Evolutionary conservation across 2,329 filamentous ascomycete genomes (phyloP), one percentile per base, ranked within the genome.

Genomic region (Alternaria arborescens): DNA sequence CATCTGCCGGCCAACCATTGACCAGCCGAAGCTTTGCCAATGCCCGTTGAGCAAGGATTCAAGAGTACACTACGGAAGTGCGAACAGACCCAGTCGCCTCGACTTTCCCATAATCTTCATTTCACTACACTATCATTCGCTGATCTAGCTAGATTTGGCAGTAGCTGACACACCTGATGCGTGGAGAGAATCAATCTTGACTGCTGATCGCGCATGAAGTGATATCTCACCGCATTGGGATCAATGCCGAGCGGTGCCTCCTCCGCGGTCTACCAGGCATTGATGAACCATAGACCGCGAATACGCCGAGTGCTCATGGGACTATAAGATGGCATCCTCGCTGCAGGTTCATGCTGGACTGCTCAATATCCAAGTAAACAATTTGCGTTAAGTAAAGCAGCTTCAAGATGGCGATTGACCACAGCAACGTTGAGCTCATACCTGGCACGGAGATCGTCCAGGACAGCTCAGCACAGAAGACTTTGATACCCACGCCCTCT

Each of bases 371-470:
- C 4, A 24, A 14, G 34, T 2, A n/a, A 30, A 32, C 42, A n/a
- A 2, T 36, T 38, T 8, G 12, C 48, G n/a, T 32, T 8, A 3
- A 41, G 14, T 18, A 24, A 8, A 41, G 18, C 22, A 30, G 14
- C 7, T 24, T 28, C 24, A 64, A 52, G 14, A 73, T 73, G 71
- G 55, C 61, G 5, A 32, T 46, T 16, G 36, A 44, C 14, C 43
- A 62, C 30, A 32, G 58, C 4, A 38, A 67, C 20, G 57, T 67
- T 7, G 69, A 70, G 20, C 54, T 73, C 42, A 65, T 76, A 7
- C 74, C 73, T 24, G 74, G 74, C 34, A 77, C 74, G 12, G 74
- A 77, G 59, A 55, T 72, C 10, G 71, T 76, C 65, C 51, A 66
- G 30, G 65, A 71, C 55, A 66, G 67, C 11, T 69, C 52, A 10